These are phyloP conservation scores for Aaosphaeria arxii DNA, from an alignment of 2,329 filamentous ascomycete species.

Conservation along the genomic window DNA sequence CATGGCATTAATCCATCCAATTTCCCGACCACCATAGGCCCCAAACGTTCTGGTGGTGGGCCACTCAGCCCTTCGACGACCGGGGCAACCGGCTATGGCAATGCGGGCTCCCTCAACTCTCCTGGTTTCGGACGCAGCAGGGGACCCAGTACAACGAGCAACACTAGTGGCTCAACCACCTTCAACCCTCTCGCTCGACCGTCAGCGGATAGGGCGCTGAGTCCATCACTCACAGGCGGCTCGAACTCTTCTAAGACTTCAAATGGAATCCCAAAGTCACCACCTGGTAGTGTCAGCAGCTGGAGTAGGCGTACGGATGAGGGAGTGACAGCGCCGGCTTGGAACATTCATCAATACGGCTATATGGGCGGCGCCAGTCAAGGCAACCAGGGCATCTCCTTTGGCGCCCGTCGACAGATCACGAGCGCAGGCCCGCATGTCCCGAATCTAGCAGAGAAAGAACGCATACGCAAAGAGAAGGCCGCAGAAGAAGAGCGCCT, in stretches of 20 bases:
- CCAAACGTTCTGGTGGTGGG: constrained; percentile 58
- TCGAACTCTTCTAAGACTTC: constrained; percentile 59
- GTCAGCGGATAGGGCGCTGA: constrained; percentile 36
- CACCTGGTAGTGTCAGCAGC: constrained; percentile 65
- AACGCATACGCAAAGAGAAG: constrained; percentile 61
- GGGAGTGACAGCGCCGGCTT: constrained; percentile 77
- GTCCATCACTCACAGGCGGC: constrained; percentile 47
- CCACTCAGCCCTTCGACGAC: constrained; percentile 34
- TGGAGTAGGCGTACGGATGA: constrained; percentile 90
- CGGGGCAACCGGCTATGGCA: constrained; percentile 17
- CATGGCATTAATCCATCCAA: constrained; percentile 68
- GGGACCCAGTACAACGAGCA: constrained; percentile 47
- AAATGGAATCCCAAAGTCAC: constrained; percentile 45
- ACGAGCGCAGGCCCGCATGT: constrained; percentile 77
- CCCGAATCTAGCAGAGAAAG: constrained; percentile 80
- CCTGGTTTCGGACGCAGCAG: constrained; percentile 30
- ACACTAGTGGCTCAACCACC: constrained; percentile 41
- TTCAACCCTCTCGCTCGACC: constrained; percentile 43
- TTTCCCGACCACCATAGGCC: constrained; percentile 75
- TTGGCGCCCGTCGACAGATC: constrained; percentile 89
- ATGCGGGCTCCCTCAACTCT: constrained; percentile 22
- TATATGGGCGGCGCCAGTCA: constrained; percentile 98
- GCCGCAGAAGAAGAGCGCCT: constrained; percentile 54
- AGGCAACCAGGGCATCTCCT: constrained; percentile 89
- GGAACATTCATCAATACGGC: constrained; percentile 96